Evolutionary conservation across 1,139 yeast genomes (phyloP), one percentile per base, ranked within the genome.

Genomic region (Taiozyma onychis): DNA sequence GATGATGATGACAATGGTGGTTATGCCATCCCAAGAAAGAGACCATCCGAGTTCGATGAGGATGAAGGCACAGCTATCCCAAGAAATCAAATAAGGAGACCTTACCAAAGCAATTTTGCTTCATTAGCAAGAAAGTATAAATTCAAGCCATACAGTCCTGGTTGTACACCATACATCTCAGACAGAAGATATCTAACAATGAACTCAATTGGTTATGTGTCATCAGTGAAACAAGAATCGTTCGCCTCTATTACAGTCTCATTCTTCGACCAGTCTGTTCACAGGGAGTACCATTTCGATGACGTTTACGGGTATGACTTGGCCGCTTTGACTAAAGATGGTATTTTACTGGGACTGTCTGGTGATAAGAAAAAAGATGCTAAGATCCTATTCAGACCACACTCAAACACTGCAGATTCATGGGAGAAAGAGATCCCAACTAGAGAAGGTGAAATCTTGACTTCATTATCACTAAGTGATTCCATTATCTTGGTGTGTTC

Each of bases 201-300:
- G 78, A 89, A 88, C 60, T 74, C 86, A 8, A 70, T 83, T 41
- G 98, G 98, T 0, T 88, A 88, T 63, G 85, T 84, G 0, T 88
- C 96, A 84, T 75, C 88, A 0, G 95, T 88, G 21, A 77, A 77
- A 54, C 88, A 80, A 55, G 80, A 71, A 37, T 65, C 61, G 0
- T 78, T 85, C 57, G 80, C 83, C 57, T 82, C 91, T 46, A 75
- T 91, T 18, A 89, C 97, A 0, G 90, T 91, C 2, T 81, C 91
- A 14, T 93, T 93, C 62, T 90, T 89, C 62, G 97, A 93, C 64
- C 74, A 87, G 47, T 81, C 90, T 0, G 65, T 78, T n/a, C 86
- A 84, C 64, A 80, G 84, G 51, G 97, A 89, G 59, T 89, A 88
- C 60, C 95, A 89, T 67, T 91, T 93, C 68, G 85, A 84, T 45